Evolutionary conservation across 2,329 filamentous ascomycete genomes (phyloP).

Genomic region (Hysterium pulicare): DNA sequence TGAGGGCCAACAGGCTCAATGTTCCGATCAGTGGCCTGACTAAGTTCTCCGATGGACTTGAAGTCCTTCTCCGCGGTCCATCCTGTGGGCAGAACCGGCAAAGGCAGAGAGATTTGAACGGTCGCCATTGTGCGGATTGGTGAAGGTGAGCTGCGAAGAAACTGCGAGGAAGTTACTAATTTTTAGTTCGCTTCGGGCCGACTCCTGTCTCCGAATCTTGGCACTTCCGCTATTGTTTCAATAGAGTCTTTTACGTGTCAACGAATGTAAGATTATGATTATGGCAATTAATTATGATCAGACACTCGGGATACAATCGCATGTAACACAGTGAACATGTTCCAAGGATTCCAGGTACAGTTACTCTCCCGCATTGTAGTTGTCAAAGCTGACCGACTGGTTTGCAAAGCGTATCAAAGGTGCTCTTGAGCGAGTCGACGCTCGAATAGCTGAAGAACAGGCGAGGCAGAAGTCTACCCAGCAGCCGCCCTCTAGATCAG

Average conservation of each 20-base stretch:
- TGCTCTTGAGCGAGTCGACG: slow-evolving; percentile 81
- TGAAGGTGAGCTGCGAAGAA: not conserved
- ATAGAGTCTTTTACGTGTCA: slow-evolving; percentile 12
- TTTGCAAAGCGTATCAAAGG: slow-evolving; percentile 68
- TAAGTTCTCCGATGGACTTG: slow-evolving; percentile 75
- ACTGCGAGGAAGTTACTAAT: not conserved
- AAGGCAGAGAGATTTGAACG: slow-evolving; percentile 59
- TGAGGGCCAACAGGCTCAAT: slow-evolving; percentile 96
- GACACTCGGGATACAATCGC: slow-evolving; percentile 6
- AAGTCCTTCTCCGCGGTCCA: slow-evolving; percentile 92
- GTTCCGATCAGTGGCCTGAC: slow-evolving; percentile 74
- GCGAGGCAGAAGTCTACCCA: slow-evolving; percentile 63
- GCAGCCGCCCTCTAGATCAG: slow-evolving; percentile 45
- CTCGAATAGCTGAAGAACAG: slow-evolving; percentile 87
- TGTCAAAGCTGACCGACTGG: slow-evolving; percentile 19
- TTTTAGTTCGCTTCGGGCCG: slow-evolving; percentile 3
- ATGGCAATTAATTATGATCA: slow-evolving; percentile 10
- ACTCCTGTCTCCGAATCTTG: slow-evolving; percentile 3
- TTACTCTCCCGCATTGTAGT: not conserved
- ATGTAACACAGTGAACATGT: slow-evolving; percentile 28
- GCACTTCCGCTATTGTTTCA: slow-evolving; percentile 15
- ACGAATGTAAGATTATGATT: slow-evolving; percentile 18
- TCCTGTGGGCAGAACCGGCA: slow-evolving; percentile 73
- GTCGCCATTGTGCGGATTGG: slow-evolving; percentile 57
- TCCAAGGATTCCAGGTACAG: slow-evolving; percentile 30